A percentile compares a stretch with the other conserved stretches of the same genome.
Conservation (phyloP, 495 filamentous ascomycete species). For the Bryoglossum gracile region DNA sequence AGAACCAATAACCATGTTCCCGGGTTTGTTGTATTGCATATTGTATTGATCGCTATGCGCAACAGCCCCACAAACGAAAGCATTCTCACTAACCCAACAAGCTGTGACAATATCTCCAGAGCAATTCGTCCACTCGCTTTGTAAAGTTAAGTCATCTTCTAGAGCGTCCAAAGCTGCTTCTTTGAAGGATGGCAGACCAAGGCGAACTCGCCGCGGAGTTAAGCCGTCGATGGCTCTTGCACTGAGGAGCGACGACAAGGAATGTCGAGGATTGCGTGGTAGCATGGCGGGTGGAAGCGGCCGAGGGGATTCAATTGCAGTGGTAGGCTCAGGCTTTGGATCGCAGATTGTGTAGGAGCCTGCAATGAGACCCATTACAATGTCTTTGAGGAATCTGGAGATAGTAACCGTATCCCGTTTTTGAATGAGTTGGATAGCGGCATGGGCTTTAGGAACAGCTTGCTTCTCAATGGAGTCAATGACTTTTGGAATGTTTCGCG, state of each 20-base stretch:
- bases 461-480: too few species aligned
- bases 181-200: slow-evolving; percentile 22
- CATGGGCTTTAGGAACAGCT: too few species aligned
- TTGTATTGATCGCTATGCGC: slow-evolving; percentile 67
- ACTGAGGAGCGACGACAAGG: slow-evolving; percentile 1
- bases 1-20: slow-evolving; percentile 73
- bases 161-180: slow-evolving; percentile 32
- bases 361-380: too few species aligned
- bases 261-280: too few species aligned
- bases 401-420: too few species aligned
- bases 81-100: slow-evolving; percentile 45
- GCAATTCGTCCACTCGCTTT: slow-evolving; percentile 44
- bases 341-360: too few species aligned
- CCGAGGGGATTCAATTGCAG: too few species aligned
- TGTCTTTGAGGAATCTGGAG: too few species aligned
- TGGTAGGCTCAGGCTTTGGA: too few species aligned
- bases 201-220: background rate
- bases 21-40: slow-evolving; percentile 75
- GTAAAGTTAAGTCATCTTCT: slow-evolving; percentile 39
- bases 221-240: slow-evolving; percentile 17
- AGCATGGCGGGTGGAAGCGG: too few species aligned
- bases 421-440: too few species aligned
- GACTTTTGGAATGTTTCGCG: too few species aligned
- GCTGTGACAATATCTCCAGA: slow-evolving; percentile 54
- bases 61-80: slow-evolving; percentile 59